A percentile compares a stretch with the other conserved stretches of the same genome.
Conservation (phyloP, 441 rosid genomes). For the Jatropha podagrica region DNA sequence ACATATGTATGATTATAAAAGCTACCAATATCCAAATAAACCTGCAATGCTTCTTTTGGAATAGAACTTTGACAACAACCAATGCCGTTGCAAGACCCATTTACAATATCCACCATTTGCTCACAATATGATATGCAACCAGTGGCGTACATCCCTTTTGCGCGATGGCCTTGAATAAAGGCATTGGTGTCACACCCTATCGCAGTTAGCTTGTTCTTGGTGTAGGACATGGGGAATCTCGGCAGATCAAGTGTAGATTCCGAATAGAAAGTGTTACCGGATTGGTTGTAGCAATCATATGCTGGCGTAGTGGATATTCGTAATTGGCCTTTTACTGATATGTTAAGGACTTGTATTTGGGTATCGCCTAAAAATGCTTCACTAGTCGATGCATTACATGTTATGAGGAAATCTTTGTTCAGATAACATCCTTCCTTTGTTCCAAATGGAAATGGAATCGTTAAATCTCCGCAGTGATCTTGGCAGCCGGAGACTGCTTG, state of each 20-base stretch:
- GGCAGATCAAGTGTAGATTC: too few species aligned
- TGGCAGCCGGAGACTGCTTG: neutral
- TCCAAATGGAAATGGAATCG: constrained; percentile 19
- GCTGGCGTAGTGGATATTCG: neutral
- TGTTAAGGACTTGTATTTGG: neutral
- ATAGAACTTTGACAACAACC: constrained; percentile 45
- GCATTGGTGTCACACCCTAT: constrained; percentile 5
- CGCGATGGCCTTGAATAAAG: neutral
- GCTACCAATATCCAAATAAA: neutral
- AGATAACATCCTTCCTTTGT: neutral
- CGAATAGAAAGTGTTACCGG: neutral
- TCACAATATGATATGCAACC: constrained; percentile 18
- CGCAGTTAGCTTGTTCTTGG: neutral
- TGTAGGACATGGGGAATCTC: constrained; percentile 4
- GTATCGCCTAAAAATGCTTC: neutral
- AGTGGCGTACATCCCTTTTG: neutral
- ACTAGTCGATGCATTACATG: neutral
- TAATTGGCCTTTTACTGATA: neutral
- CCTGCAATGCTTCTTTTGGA: constrained; percentile 17
- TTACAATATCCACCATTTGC: neutral
- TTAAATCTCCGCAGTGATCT: neutral
- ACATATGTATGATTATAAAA: constrained; percentile 19
- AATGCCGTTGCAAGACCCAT: constrained; percentile 29
- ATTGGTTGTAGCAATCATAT: neutral
- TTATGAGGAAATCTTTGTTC: neutral